Evolutionary conservation across 306 rosid species (phyloP), one percentile per base, ranked within the genome.

Genomic region (Luffa aegyptiaca): DNA sequence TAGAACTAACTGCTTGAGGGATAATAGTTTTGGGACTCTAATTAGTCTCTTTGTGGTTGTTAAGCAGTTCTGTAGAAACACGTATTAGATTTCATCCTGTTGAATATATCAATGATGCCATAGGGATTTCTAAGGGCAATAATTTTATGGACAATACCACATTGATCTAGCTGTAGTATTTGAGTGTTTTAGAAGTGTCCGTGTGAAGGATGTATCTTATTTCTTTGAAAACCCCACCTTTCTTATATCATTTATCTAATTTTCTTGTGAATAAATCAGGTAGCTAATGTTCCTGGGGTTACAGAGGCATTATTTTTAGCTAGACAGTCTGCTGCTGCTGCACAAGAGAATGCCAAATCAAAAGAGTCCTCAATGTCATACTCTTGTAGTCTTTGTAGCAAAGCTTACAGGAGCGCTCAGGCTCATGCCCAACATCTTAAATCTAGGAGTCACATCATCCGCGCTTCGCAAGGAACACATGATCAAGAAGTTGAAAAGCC

Each of bases 261-360:
- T 9, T 35, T 35, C 13, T 71, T 37, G 51, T 56, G 13, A 79
- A 42, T 33, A 35, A 59, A 80, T 73, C 80, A 93, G 99, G 89
- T 93, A 51, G 99, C 99, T 55, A 96, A 97, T 41, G 99, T 96
- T 82, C 99, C 98, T 37, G 98, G 99, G 76, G 98, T 93, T 75
- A 96, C 97, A 3, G 99, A 96, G 84, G 88, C 87, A 17, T 72
- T 96, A 56, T 96, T 93, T 86, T 68, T 90, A 65, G 86, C 98
- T 35, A 91, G 94, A 65, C 94, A 91, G 82, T 84, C 93, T 76
- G 93, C 89, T 5, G 88, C 89, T 85, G 90, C 87, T 85, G 89
- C 93, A 69, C 86, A 85, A 75, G 98, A 89, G 94, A 91, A 83
- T 39, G 83, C 84, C 12, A 80, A 90, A 81, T 37, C 86, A 8